Evolutionary conservation across 1,284 basidiomycete species (phyloP), one percentile per base, ranked within the genome.

Genomic region (Irpex sp.): DNA sequence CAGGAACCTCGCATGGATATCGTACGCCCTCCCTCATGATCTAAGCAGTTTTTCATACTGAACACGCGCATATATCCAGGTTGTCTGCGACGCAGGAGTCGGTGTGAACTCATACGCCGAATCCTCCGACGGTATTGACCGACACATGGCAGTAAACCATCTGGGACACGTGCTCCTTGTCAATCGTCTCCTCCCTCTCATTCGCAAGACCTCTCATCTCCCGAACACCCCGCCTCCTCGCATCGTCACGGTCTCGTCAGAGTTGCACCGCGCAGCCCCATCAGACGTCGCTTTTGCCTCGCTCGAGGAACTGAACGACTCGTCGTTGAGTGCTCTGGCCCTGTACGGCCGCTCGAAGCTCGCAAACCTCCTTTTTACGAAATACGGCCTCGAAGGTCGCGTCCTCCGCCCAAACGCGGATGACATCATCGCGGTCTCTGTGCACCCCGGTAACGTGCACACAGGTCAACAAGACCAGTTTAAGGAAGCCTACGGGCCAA

Each of bases 341-440:
- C 75, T 79, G 9, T 79, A 79, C 66, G 78, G 75, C 4, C 76
- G 80, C 60, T 76, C 77, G 17, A 80, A 81, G 67, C 77, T 81
- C 60, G 78, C 78, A 31, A 77, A 78, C 69, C 74, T 82, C 60
- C 73, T 80, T 19, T 80, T 78, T 67, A 72, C 74, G 63, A 79
- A 78, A 69, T 73, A 72, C 66, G 72, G 70, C 15, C 68, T 82
- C 52, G 68, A 74, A 52, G 75, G 80, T 58, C 74, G 76, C 57
- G 77, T 79, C 34, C 73, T 81, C 64, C 70, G 72, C 62, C 71
- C 71, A 6, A 64, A 62, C 17, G 34, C 62, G 15, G 74, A 75
- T 61, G 70, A 73, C 62, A 75, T 82, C 59, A 75, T 74, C 62
- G 76, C 76, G 38, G 65, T 78, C 61, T 73, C 76, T 8, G 77